These are phyloP conservation scores for Annulohypoxylon nitens DNA, from an alignment of 495 filamentous ascomycete species.

Conservation along the genomic window DNA sequence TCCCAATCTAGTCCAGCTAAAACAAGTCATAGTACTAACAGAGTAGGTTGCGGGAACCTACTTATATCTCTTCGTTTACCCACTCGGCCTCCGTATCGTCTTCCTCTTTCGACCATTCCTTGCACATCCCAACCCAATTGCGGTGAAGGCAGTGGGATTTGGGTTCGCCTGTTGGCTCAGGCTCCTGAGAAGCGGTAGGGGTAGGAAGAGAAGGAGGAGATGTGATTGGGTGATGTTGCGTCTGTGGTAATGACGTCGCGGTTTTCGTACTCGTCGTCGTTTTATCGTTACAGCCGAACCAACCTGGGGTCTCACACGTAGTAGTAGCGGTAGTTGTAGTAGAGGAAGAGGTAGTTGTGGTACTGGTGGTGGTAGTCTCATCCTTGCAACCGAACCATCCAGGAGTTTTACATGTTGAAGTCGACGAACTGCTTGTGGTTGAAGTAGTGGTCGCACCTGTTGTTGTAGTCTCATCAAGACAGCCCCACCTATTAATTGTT, in stretches of 20 bases:
- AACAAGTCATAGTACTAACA: constrained; percentile 17
- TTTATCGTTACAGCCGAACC: constrained; percentile 70
- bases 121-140: constrained; percentile 61
- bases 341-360: constrained; percentile 61
- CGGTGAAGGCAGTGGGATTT: constrained; percentile 53
- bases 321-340: constrained; percentile 54
- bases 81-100: constrained; percentile 22
- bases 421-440: constrained; percentile 57
- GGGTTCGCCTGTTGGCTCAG: constrained; percentile 32
- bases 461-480: constrained; percentile 70
- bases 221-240: constrained; percentile 53
- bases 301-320: constrained; percentile 72
- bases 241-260: constrained; percentile 47
- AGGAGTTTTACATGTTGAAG: constrained; percentile 66
- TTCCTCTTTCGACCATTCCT: constrained; percentile 50
- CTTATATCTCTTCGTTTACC: constrained; percentile 49
- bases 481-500: constrained; percentile 67
- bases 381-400: constrained; percentile 81
- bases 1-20: constrained; percentile 46
- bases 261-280: constrained; percentile 51
- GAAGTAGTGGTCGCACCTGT: constrained; percentile 60
- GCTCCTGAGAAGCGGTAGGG: constrained; percentile 41
- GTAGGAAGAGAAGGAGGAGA: constrained; percentile 51
- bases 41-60: constrained; percentile 2
- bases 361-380: constrained; percentile 63